phyloP scores from a whole-genome alignment of 257 asterid species.

The Plantago ovata region DNA sequence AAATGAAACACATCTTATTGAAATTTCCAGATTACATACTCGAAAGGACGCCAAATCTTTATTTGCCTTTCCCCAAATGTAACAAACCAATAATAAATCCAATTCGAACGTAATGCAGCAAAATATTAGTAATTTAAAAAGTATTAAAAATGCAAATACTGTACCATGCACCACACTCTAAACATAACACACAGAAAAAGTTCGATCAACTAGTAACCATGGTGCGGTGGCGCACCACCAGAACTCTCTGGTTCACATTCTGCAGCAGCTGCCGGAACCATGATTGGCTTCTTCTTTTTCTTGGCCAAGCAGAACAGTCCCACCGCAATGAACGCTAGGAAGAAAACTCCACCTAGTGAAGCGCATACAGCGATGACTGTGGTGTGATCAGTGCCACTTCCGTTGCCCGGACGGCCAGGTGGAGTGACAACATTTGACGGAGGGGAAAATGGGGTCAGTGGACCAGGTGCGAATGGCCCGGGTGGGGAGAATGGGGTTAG shows the following conservation, averaged over 20 bases:
- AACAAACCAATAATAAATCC: too few relatives aligned
- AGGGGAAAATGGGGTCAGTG: conserved; percentile 18
- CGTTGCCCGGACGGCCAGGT: conserved; percentile 22
- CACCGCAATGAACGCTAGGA: conserved; percentile 59
- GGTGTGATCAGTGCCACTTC: conserved; percentile 6
- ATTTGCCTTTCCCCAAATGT: too few relatives aligned
- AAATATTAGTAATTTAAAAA: too few relatives aligned
- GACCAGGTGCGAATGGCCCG: not conserved
- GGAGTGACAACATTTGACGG: conserved; percentile 20
- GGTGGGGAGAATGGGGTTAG: conserved; percentile 17
- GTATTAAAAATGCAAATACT: not conserved
- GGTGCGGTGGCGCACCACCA: not conserved
- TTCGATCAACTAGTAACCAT: not conserved
- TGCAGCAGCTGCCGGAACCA: conserved; percentile 44
- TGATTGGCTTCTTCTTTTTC: conserved; percentile 57
- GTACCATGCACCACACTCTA: not conserved
- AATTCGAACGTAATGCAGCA: too few relatives aligned
- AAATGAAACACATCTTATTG: too few relatives aligned
- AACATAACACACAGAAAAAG: not conserved
- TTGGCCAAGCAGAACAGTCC: conserved; percentile 60
- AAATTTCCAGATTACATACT: too few relatives aligned
- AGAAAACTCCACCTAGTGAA: conserved; percentile 53
- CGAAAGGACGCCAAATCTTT: too few relatives aligned
- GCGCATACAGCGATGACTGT: conserved; percentile 40
- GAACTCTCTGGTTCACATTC: conserved; percentile 26